Evolutionary conservation across 2,329 filamentous ascomycete genomes (phyloP).

Genomic region (Tolypocladium amazonense): DNA sequence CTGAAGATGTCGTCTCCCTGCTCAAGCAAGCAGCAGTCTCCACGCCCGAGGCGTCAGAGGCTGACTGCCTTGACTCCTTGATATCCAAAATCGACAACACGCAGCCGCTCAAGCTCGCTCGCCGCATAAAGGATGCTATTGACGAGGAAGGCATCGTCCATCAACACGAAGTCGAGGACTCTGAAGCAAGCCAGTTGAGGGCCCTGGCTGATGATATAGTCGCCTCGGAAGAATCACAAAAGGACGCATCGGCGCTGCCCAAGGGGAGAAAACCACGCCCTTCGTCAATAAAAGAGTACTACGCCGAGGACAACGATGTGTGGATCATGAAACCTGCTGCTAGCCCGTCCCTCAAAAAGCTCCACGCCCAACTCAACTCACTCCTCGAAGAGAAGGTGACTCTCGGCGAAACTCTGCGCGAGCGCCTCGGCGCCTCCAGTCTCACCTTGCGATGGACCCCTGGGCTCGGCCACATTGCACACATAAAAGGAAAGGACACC

Average conservation of each 20-base stretch:
- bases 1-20: slow-evolving; percentile 50
- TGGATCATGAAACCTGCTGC: slow-evolving; percentile 61
- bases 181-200: slow-evolving; percentile 58
- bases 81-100: slow-evolving; percentile 52
- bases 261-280: slow-evolving; percentile 37
- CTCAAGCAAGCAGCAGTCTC: slow-evolving; percentile 19
- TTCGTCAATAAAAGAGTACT: slow-evolving; percentile 42
- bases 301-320: slow-evolving; percentile 46
- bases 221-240: slow-evolving; percentile 51
- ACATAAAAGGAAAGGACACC: slow-evolving; percentile 74
- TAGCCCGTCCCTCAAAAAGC: slow-evolving; percentile 49
- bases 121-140: slow-evolving; percentile 64
- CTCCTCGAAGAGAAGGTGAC: slow-evolving; percentile 49
- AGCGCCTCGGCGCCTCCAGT: slow-evolving; percentile 48
- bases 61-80: slow-evolving; percentile 32
- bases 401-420: slow-evolving; percentile 51
- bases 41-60: slow-evolving; percentile 4
- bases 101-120: slow-evolving; percentile 57
- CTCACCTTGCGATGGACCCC: slow-evolving; percentile 80
- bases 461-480: slow-evolving; percentile 78
- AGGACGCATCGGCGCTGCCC: slow-evolving; percentile 43
- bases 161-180: slow-evolving; percentile 67
- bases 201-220: slow-evolving; percentile 64
- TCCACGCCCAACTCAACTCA: slow-evolving; percentile 57
- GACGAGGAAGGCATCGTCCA: slow-evolving; percentile 86